Evolutionary conservation across 805 yeast species (phyloP), one percentile per base, ranked within the genome.

Genomic region (Pichia pseudocactophila): DNA sequence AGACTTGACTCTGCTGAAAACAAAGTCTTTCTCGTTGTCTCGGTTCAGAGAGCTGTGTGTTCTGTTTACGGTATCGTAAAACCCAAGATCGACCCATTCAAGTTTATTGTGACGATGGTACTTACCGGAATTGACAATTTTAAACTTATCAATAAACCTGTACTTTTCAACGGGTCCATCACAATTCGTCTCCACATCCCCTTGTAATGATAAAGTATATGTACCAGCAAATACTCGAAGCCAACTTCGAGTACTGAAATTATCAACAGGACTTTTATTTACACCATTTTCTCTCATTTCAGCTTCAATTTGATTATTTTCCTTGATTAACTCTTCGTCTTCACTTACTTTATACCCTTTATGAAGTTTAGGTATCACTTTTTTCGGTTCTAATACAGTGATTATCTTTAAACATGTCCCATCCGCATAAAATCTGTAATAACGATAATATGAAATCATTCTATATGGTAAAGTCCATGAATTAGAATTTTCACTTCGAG

Each of bases 381-480:
- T 59, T 2, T 61, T 57, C 0, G 97, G 97, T 52, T 84, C 90
- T 42, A 76, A 69, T 3, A 82, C 73, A 0, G 94, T 75, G 22
- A 86, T 69, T 25, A 84, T 69, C 55, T 82, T 76, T 34, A 84
- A 63, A 46, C 86, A 82, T 1, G 73, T 65, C 0, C 97, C 97
- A 54, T 83, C 82, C 0, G 80, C 80, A 57, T 71, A 83, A 55
- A 90, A 88, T 48, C 97, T 68, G 30, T 81, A 62, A 59, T 88
- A 92, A 48, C 98, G 66, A 57, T 86, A 90, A 56, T 90, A 90
- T 0, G 96, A 85, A 33, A 90, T 83, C 57, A 87, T 77, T 51
- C 85, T 77, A 17, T 84, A 75, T 2, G 96, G 96, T 46, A 77
- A 76, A 35, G 71, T 61, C 82, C 92, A 78, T 6, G 83, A 71